A percentile compares a stretch with the other conserved stretches of the same genome.
These are phyloP conservation scores for Synchytrium microbalum DNA, from an alignment of 371 early-diverging fungal species.

Conservation along the genomic window DNA sequence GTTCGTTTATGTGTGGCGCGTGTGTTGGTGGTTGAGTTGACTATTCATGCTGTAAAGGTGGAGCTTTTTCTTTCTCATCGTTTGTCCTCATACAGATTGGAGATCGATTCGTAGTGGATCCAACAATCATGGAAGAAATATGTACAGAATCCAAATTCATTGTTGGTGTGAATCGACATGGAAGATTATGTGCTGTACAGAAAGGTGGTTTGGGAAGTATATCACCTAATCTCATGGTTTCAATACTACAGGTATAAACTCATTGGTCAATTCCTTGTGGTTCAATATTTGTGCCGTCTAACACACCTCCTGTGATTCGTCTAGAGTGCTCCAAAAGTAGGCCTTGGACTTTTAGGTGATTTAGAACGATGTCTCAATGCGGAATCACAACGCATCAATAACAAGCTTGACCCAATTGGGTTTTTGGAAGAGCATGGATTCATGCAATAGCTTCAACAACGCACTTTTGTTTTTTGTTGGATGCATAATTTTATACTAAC, in stretches of 20 bases:
- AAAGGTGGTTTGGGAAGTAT: slow-evolving; percentile 70
- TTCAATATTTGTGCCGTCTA: too few species aligned
- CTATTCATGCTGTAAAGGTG: not conserved
- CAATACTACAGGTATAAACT: slow-evolving; percentile 60
- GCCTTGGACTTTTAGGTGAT: not conserved
- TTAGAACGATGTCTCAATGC: not conserved
- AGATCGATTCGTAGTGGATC: slow-evolving; percentile 72
- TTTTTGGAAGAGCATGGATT: not conserved
- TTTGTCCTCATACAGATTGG: slow-evolving; percentile 52
- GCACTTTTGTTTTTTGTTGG: too few species aligned
- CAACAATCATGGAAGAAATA: slow-evolving; percentile 77
- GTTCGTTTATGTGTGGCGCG: slow-evolving; percentile 24
- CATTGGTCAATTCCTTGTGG: not conserved
- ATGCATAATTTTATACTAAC: too few species aligned
- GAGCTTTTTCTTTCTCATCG: not conserved
- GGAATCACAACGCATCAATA: not conserved
- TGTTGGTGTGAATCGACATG: slow-evolving; percentile 71
- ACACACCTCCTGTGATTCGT: too few species aligned
- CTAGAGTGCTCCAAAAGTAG: not conserved
- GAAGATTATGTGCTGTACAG: slow-evolving; percentile 73
- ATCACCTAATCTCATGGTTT: slow-evolving; percentile 64
- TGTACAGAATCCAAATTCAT: slow-evolving; percentile 70
- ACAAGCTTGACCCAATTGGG: not conserved
- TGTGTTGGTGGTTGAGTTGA: slow-evolving; percentile 4
- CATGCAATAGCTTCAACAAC: too few species aligned